Percentiles rank a stretch among this genome's conserved stretches.
Conservation (phyloP, 192 early-diverging fungal species). For the Coemansia guatemalensis region DNA sequence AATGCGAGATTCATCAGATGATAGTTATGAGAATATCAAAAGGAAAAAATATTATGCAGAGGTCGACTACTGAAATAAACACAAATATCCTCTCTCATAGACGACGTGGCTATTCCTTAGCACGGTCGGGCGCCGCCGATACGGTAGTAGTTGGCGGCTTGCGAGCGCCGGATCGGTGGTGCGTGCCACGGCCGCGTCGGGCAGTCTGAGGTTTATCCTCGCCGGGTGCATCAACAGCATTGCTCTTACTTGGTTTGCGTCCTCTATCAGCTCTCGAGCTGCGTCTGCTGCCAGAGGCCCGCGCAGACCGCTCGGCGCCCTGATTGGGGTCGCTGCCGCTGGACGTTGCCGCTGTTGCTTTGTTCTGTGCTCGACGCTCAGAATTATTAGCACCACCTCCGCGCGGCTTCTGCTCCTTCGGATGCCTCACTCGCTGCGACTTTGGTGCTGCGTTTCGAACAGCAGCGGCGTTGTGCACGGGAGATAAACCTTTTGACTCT, state of each 20-base stretch:
- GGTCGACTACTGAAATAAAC: background rate
- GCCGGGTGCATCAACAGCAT: background rate
- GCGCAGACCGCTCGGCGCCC: background rate
- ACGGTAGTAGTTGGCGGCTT: background rate
- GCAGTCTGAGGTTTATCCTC: slow-evolving; percentile 6
- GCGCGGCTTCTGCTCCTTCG: background rate
- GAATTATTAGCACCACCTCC: background rate
- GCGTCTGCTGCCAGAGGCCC: background rate
- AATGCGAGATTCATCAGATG: background rate
- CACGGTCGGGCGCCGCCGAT: background rate
- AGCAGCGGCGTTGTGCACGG: background rate
- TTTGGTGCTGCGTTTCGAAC: background rate
- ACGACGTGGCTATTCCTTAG: background rate
- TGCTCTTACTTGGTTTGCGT: background rate
- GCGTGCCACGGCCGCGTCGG: slow-evolving; percentile 12
- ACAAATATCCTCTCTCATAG: background rate
- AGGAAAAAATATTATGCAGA: background rate
- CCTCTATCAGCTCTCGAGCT: slow-evolving; percentile 3
- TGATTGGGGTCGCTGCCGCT: background rate
- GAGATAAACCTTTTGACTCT: background rate
- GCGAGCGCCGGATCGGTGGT: slow-evolving; percentile 6
- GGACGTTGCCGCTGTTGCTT: background rate
- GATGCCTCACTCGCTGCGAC: background rate
- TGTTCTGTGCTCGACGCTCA: background rate
- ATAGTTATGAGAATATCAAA: background rate